Base-by-base conservation (phyloP, 345 rosid genomes). In the Corchorus capsularis region DNA sequence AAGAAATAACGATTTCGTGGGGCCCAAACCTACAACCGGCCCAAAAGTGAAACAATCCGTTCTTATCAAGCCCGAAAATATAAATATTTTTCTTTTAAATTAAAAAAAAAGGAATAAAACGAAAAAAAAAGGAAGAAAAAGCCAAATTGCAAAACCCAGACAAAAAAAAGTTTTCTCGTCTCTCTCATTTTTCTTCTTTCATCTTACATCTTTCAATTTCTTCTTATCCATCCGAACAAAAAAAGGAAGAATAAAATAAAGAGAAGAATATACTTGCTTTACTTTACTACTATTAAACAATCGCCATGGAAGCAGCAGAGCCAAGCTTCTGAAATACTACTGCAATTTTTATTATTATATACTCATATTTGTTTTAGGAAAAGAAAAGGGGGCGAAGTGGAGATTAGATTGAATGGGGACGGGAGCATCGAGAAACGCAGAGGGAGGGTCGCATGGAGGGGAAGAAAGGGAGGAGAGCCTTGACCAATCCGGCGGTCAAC, bases 401-500 rank as follows among this genome's bases (percentile, higher is more conserved):
- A 46, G 47, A 16, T 0, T 0, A 53, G 22, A 20, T 65, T 50
- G 56, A 75, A 95, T 96, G 99, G 99, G 98, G 55, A 80, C 96
- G 9, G 86, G 89, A 39, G 71, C 87, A 54, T 96, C 99, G 59
- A 93, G 81, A 86, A 85, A 79, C 70, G 79, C 52, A 22, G 98
- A 89, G 14, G 94, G 86, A 8, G 88, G 81, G 17, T 72, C 62
- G 37, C 82, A 86, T 46, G 88, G 76, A 13, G 77, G 77, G 12
- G 80, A 81, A 47, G 85, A 47, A 73, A 64, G 80, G 6, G 94
- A 89, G 61, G 94, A 86, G 76, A 79, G 76, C 74, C 85, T 85
- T 52, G 87, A 92, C 81, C 92, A 86, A n/a, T 88, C 77, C 27
- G 97, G 97, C 4, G 97, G 93, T 43, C 93, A 95, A 83, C 91